Conservation (phyloP, 495 filamentous ascomycete genomes). For the Penicillium herquei region DNA sequence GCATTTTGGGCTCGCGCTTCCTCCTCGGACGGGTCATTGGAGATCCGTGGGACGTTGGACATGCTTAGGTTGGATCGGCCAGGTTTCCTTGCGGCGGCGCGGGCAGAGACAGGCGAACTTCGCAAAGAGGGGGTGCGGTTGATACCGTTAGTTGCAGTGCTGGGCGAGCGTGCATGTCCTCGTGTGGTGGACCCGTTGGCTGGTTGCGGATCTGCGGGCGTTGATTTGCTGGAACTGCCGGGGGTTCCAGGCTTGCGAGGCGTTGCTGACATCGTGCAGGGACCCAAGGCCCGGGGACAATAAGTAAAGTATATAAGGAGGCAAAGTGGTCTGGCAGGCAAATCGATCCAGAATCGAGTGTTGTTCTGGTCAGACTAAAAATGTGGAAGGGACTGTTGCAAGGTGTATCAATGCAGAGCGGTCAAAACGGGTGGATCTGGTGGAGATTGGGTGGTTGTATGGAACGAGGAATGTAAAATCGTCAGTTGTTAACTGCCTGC, state of each 20-base stretch:
- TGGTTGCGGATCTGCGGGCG: slow-evolving; percentile 32
- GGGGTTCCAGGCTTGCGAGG: slow-evolving; percentile 45
- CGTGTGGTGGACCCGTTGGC: slow-evolving; percentile 40
- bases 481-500: slow-evolving; percentile 28
- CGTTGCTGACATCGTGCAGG: slow-evolving; percentile 42
- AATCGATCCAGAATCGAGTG: slow-evolving; percentile 2
- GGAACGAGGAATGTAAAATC: slow-evolving; percentile 19
- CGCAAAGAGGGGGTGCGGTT: slow-evolving; percentile 43
- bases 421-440: slow-evolving; percentile 30
- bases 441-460: slow-evolving; percentile 13
- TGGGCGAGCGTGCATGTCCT: slow-evolving; percentile 44
- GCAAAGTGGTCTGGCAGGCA: slow-evolving; percentile 8
- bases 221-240: slow-evolving; percentile 40
- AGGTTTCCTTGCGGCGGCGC: slow-evolving; percentile 62
- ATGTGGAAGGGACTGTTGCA: slow-evolving; percentile 15
- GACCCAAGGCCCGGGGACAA: slow-evolving; percentile 20
- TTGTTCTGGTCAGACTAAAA: neutral
- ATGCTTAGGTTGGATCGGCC: slow-evolving; percentile 56
- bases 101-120: slow-evolving; percentile 62
- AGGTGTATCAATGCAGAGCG: slow-evolving; percentile 24
- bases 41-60: slow-evolving; percentile 53
- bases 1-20: slow-evolving; percentile 69
- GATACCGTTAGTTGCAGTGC: slow-evolving; percentile 36
- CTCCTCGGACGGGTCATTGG: slow-evolving; percentile 58
- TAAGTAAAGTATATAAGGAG: slow-evolving; percentile 17